Evolutionary conservation across 495 filamentous ascomycete genomes (phyloP).

Genomic region (Pyrenula aspistea): DNA sequence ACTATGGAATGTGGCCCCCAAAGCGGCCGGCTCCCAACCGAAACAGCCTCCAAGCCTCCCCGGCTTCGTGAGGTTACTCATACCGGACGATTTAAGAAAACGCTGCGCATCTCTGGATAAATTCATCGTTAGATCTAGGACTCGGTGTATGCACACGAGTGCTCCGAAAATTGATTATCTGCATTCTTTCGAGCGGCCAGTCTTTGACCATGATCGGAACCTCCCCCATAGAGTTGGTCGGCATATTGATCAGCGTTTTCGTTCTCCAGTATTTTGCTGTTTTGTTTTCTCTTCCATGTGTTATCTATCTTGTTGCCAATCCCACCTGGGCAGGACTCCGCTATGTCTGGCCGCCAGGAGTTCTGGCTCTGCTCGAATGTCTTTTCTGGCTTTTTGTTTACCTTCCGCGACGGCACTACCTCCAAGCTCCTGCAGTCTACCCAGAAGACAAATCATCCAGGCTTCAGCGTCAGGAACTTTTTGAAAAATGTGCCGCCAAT

Average conservation of each 20-base stretch:
- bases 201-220: conserved; percentile 18
- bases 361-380: conserved; percentile 30
- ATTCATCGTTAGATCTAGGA: too few species aligned
- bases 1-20: too few species aligned
- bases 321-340: conserved; percentile 9
- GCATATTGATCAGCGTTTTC: conserved; percentile 37
- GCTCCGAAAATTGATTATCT: too few species aligned
- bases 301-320: conserved; percentile 18
- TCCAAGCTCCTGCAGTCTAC: conserved; percentile 39
- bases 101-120: too few species aligned
- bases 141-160: too few species aligned
- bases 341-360: conserved; percentile 12
- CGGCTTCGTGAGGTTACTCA: too few species aligned
- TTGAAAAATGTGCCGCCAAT: conserved; percentile 38
- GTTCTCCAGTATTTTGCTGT: conserved; percentile 39
- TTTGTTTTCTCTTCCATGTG: conserved; percentile 32
- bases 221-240: conserved; percentile 16
- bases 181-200: too few species aligned
- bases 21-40: too few species aligned
- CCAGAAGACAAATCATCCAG: conserved; percentile 31
- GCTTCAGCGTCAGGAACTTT: conserved; percentile 33
- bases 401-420: conserved; percentile 33
- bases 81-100: too few species aligned
- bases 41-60: too few species aligned
- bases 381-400: conserved; percentile 43